Base-by-base conservation (phyloP, 176 grass and related monocot species). In the Ensete ventricosum region DNA sequence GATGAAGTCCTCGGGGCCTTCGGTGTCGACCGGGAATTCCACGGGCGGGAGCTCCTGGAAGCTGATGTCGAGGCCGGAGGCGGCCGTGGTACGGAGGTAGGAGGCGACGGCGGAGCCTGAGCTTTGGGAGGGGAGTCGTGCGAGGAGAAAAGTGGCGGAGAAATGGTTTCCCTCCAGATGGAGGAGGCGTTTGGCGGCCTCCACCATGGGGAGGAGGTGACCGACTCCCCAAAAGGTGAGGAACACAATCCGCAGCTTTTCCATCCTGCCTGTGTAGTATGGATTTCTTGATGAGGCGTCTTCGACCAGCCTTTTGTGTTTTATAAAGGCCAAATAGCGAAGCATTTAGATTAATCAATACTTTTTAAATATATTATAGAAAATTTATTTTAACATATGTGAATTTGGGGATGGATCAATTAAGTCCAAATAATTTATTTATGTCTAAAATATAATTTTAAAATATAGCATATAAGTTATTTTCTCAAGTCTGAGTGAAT, bases 121-220 rank as follows among this genome's bases (percentile, higher is more conserved):
- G 62, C 79, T n/a, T 22, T 52, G 53, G 1, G 76, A 69, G 12
- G 78, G 86, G 54, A 82, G 82, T 22, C 72, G 63, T 54, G 87
- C 77, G 71, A 89, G 52, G 12, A 93, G 77, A 59, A 89, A 64
- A 11, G 80, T 85, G 84, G 87, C 74, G 77, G 82, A 87, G 54
- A 76, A 76, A 25, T 11, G 2, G 23, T 55, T 63, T 24, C 54
- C 54, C 23, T 24, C 48, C 72, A 5, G 9, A 27, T 79, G 84
- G 73, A 92, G 78, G 62, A 92, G 54, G 63, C 84, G 81, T 83
- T 89, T 89, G 73, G 79, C 81, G 14, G 80, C 74, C 73, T 93
- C 90, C 24, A 93, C 13, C 87, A 89, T 85, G 76, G 90, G 79
- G 54, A 85, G 80, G 77, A 93, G 82, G 79, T 89, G 90, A 19